Base-by-base conservation (phyloP, 129 eudicot genomes). In the Lonicera japonica region DNA sequence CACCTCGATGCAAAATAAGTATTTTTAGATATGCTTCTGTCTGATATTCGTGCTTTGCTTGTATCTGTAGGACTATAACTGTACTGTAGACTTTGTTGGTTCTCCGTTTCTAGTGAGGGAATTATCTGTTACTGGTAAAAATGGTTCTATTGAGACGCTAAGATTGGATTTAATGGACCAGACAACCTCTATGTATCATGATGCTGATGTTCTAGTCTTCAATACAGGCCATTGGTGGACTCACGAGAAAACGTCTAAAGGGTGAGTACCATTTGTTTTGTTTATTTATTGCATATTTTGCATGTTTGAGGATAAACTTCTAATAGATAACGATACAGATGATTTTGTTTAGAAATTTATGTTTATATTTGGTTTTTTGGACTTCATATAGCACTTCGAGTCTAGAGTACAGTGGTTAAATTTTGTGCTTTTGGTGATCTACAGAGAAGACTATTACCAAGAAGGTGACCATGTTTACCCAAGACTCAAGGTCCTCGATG, bases 171-270 rank as follows among this genome's bases (percentile, higher is more conserved):
- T 82, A 78, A 92, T 92, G 96, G 99, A 92, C 73, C 57, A 25
- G 54, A 78, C 96, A 17, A 82, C 95, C 59, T 70, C 83, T 19
- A 88, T 80, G 87, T 92, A 92, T 75, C 75, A 66, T 48, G 95
- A 88, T 77, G 99, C 95, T 11, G 90, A 92, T 60, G 67, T 87
- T 50, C 61, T 88, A 63, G 77, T 92, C 58, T 92, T 92, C 73
- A 92, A 92, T 72, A 92, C 99, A 1, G 96, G 96, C 17, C 99
- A 92, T 58, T 92, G 99, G 99, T 92, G 99, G 96, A 87, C 85
- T 45, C 97, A 89, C 72, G 99, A 92, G 81, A 94, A 94, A 77
- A 94, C 92, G 56, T 82, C 96, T 50, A 86, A 67, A 72, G 96
- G 99, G 99, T 88, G 68, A 82, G 84, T 56, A 59, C 47, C 0